phyloP scores from a whole-genome alignment of 495 filamentous ascomycete genomes.

The Penicillium coprophilum region DNA sequence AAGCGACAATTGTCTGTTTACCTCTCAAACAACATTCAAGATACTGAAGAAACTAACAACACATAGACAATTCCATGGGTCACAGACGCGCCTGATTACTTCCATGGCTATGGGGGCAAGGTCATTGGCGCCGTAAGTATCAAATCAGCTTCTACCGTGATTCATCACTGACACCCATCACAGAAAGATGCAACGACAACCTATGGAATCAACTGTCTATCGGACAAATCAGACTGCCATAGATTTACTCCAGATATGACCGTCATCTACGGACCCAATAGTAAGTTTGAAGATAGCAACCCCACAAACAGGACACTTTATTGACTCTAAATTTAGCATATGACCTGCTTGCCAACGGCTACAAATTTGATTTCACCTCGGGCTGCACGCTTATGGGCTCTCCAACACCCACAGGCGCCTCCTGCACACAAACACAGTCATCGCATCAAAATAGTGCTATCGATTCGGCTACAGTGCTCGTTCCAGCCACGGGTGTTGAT shows the following conservation, averaged over 20 bases:
- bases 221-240: neutral
- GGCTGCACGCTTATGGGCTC: conserved; percentile 2
- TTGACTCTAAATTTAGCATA: conserved; percentile 2
- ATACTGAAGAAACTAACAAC: neutral
- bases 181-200: conserved; percentile 1
- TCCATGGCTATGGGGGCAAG: conserved; percentile 9
- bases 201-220: conserved; percentile 10
- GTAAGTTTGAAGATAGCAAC: neutral
- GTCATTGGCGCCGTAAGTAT: conserved; percentile 1
- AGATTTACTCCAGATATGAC: conserved; percentile 8
- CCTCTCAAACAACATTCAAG: neutral
- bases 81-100: conserved; percentile 3
- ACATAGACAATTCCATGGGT: conserved; percentile 8
- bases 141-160: neutral
- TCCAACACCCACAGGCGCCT: neutral
- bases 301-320: neutral
- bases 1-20: conserved; percentile 5
- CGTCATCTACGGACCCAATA: neutral
- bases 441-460: neutral
- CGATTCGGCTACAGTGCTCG: neutral
- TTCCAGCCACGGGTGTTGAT: neutral
- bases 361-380: conserved; percentile 4
- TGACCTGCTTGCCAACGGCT: neutral
- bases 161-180: neutral
- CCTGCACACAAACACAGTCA: conserved; percentile 1